phyloP scores from a whole-genome alignment of 768 basidiomycete genomes.

The Pleurotus salmoneostramineus region DNA sequence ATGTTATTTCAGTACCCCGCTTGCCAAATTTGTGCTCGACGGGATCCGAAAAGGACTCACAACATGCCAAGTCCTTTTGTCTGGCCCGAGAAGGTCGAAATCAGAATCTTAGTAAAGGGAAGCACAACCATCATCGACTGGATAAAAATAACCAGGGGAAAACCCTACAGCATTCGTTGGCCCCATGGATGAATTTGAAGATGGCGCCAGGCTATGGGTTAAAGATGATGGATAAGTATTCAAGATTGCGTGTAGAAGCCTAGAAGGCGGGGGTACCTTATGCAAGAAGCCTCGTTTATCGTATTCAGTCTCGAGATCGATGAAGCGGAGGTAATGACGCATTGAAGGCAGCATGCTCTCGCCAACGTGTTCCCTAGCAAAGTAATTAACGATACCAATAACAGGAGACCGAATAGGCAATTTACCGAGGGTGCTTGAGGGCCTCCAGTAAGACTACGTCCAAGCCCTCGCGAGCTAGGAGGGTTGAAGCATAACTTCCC shows the following conservation, averaged over 20 bases:
- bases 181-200: constrained; percentile 53
- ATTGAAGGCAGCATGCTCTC: constrained; percentile 22
- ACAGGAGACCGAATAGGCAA: not conserved
- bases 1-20: not conserved
- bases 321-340: constrained; percentile 27
- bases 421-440: constrained; percentile 18
- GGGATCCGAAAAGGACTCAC: constrained; percentile 25
- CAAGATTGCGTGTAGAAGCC: not conserved
- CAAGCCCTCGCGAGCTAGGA: constrained; percentile 24
- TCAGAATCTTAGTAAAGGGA: constrained; percentile 43
- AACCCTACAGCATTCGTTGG: constrained; percentile 53
- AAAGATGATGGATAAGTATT: not conserved
- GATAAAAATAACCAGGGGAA: not conserved
- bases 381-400: not conserved
- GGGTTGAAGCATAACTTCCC: constrained; percentile 22
- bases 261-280: constrained; percentile 17
- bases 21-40: not conserved
- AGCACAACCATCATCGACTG: not conserved
- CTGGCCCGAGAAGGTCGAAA: constrained; percentile 46
- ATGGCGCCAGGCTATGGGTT: constrained; percentile 50
- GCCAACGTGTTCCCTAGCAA: constrained; percentile 1
- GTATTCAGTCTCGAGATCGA: constrained; percentile 24
- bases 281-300: constrained; percentile 24
- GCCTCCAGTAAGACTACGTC: constrained; percentile 22
- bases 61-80: constrained; percentile 59